Conservation (phyloP, 352 stramenopile genomes). For the Hyaloperonospora brassicae region DNA sequence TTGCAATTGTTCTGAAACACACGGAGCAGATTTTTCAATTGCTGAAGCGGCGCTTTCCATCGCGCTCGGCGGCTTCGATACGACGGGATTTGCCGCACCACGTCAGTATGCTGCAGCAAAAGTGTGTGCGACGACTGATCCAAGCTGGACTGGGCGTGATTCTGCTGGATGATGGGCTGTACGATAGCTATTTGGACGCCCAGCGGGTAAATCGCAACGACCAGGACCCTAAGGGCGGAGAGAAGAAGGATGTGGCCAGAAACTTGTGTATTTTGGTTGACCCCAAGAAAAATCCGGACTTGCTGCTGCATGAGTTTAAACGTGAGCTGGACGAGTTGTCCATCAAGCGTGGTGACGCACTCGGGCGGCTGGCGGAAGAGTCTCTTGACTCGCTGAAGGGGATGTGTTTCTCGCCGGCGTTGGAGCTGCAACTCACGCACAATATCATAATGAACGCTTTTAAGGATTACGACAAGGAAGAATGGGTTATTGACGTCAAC, state of each 20-base stretch:
- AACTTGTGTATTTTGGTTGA: slow-evolving; percentile 79
- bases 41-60: slow-evolving; percentile 58
- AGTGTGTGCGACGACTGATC: slow-evolving; percentile 70
- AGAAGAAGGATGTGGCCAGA: slow-evolving; percentile 47
- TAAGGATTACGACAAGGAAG: slow-evolving; percentile 82
- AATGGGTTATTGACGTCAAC: slow-evolving; percentile 81
- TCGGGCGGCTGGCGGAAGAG: slow-evolving; percentile 63
- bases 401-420: slow-evolving; percentile 78
- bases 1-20: slow-evolving; percentile 78
- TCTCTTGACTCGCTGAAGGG: slow-evolving; percentile 70
- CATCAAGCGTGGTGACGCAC: slow-evolving; percentile 65
- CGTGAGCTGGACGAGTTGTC: slow-evolving; percentile 79
- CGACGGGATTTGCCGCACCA: slow-evolving; percentile 59
- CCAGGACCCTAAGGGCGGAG: slow-evolving; percentile 17
- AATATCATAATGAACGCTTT: slow-evolving; percentile 87
- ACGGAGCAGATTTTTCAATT: slow-evolving; percentile 70
- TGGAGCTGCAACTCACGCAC: slow-evolving; percentile 82
- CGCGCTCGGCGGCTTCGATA: slow-evolving; percentile 57
- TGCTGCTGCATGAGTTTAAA: slow-evolving; percentile 84
- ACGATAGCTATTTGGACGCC: slow-evolving; percentile 33
- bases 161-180: slow-evolving; percentile 67
- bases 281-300: slow-evolving; percentile 74
- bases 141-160: slow-evolving; percentile 67
- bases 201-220: slow-evolving; percentile 14
- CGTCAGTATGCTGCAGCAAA: slow-evolving; percentile 70